Evolutionary conservation across 108 stramenopile genomes (phyloP).

Genomic region (Conticribra guillardii): DNA sequence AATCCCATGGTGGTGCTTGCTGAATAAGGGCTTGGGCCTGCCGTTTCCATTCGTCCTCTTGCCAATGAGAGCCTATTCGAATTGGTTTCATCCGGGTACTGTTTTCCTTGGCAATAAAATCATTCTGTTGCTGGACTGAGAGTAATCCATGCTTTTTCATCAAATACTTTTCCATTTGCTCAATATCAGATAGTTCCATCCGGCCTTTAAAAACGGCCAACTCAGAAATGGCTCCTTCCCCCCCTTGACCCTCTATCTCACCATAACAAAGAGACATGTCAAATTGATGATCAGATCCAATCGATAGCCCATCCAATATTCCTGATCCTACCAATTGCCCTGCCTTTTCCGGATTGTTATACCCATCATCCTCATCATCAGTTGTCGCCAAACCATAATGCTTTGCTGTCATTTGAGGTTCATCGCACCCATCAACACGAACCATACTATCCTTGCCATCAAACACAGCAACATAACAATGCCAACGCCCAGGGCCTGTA

Average conservation of each 20-base stretch:
- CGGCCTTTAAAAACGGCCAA: conserved; percentile 79
- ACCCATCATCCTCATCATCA: conserved; percentile 17
- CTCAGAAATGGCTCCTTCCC: conserved; percentile 74
- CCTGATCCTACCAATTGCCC: conserved; percentile 41
- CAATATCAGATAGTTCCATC: conserved; percentile 58
- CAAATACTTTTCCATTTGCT: conserved; percentile 58
- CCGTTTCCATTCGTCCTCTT: conserved; percentile 63
- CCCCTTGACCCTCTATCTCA: conserved; percentile 71
- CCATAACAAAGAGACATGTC: conserved; percentile 85
- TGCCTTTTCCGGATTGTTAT: conserved; percentile 9
- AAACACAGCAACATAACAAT: conserved; percentile 76
- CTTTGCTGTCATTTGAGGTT: conserved; percentile 37
- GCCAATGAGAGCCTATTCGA: conserved; percentile 27
- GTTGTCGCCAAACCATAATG: conserved; percentile 25
- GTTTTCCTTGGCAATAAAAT: conserved; percentile 30
- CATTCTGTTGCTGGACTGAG: conserved; percentile 13
- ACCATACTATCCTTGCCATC: conserved; percentile 57
- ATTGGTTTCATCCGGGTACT: conserved; percentile 20
- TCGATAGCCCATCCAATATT: conserved; percentile 76
- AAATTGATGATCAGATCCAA: conserved; percentile 86
- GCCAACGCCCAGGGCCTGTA: conserved; percentile 80
- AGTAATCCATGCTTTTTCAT: conserved; percentile 82
- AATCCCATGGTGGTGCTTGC: conserved; percentile 49
- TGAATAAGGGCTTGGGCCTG: conserved; percentile 68
- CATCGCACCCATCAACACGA: conserved; percentile 69